Conservation (phyloP, 768 basidiomycete genomes). For the Agaricus subrufescens region DNA sequence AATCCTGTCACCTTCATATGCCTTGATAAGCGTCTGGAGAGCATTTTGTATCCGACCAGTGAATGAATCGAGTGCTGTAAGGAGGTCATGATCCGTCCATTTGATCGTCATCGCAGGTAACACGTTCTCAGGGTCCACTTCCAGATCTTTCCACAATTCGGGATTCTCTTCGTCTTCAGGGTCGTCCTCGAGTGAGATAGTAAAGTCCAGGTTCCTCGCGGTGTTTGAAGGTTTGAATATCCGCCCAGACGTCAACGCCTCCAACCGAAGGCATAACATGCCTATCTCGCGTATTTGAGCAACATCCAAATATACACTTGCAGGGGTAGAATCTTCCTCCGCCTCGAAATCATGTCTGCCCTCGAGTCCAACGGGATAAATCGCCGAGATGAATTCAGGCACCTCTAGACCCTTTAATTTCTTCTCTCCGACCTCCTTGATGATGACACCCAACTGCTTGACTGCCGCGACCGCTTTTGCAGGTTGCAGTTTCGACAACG, state of each 20-base stretch:
- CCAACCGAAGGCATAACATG: constrained; percentile 69
- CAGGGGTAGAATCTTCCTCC: constrained; percentile 34
- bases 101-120: constrained; percentile 67
- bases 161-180: constrained; percentile 13
- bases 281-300: constrained; percentile 73
- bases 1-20: constrained; percentile 18
- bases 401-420: constrained; percentile 94
- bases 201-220: constrained; percentile 32
- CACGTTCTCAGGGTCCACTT: constrained; percentile 58
- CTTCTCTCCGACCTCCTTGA: constrained; percentile 80
- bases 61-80: constrained; percentile 72
- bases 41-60: constrained; percentile 76
- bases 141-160: constrained; percentile 29
- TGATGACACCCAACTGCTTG: constrained; percentile 59
- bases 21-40: constrained; percentile 31
- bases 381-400: constrained; percentile 79
- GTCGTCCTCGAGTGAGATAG: constrained; percentile 25
- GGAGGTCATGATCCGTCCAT: constrained; percentile 68
- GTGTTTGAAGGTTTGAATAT: constrained; percentile 46
- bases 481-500: constrained; percentile 54
- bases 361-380: constrained; percentile 74
- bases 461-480: constrained; percentile 70
- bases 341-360: constrained; percentile 58
- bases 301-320: constrained; percentile 61
- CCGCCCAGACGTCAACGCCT: constrained; percentile 63